These are phyloP conservation scores for Pseudogymnoascus sp. DNA, from an alignment of 2,329 filamentous ascomycete genomes.

Conservation along the genomic window DNA sequence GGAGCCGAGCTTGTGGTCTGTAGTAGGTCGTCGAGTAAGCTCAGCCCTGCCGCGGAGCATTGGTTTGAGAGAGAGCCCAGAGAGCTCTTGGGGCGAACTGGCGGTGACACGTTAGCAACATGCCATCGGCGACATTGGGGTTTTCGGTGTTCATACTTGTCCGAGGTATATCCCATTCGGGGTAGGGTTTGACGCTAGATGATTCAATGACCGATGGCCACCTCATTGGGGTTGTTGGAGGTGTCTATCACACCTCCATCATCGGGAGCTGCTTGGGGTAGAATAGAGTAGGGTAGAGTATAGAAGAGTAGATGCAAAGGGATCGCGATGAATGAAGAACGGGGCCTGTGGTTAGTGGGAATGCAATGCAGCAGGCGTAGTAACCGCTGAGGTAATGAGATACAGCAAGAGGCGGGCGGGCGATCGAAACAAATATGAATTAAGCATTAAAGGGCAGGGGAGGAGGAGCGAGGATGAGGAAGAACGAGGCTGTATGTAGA, in stretches of 20 bases:
- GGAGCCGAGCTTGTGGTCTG: neutral
- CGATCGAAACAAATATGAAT: neutral
- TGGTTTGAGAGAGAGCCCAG: neutral
- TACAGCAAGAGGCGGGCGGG: neutral
- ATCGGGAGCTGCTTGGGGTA: neutral
- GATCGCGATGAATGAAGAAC: neutral
- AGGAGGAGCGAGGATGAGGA: neutral
- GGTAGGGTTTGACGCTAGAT: neutral
- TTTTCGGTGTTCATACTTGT: neutral
- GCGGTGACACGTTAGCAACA: neutral
- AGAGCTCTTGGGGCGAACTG: neutral
- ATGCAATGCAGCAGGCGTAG: neutral
- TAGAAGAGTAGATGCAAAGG: neutral
- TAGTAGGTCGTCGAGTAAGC: constrained; percentile 6
- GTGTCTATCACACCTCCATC: constrained; percentile 7
- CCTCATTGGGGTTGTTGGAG: constrained; percentile 1
- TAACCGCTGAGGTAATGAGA: neutral
- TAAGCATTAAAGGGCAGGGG: constrained; percentile 4
- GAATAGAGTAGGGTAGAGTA: neutral
- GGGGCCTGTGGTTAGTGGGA: neutral
- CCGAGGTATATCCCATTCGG: constrained; percentile 7
- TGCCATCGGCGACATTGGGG: constrained; percentile 1
- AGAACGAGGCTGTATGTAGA: neutral
- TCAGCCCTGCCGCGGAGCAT: constrained; percentile 6
- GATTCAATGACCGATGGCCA: neutral